Conservation (phyloP, 108 stramenopile species). For the Seminavis robusta region DNA sequence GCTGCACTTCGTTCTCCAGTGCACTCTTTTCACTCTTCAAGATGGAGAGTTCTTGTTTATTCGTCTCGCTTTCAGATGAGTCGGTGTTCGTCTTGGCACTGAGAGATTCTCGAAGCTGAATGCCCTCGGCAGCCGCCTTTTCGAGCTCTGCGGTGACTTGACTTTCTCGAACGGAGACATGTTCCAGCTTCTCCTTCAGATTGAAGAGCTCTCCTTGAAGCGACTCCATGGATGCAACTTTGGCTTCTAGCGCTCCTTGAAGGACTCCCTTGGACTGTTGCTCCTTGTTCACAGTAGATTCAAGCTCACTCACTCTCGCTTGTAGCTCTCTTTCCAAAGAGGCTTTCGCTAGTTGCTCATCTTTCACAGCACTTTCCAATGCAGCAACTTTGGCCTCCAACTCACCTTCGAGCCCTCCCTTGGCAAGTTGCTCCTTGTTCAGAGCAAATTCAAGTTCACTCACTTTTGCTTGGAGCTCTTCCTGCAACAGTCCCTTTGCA, state of each 20-base stretch:
- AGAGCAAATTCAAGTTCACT: background rate
- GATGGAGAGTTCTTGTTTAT: background rate
- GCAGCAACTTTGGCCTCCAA: constrained; percentile 5
- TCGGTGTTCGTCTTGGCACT: background rate
- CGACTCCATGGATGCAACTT: background rate
- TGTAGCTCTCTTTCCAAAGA: background rate
- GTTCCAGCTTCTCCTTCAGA: constrained; percentile 7
- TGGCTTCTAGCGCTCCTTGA: background rate
- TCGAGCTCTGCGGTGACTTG: background rate
- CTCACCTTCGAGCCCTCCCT: background rate
- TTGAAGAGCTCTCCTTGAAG: constrained; percentile 2
- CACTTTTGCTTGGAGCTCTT: constrained; percentile 1
- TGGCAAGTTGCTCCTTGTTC: background rate
- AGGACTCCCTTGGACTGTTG: background rate
- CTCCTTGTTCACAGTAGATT: background rate
- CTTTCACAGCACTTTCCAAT: constrained; percentile 1
- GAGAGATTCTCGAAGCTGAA: background rate
- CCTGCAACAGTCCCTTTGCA: background rate
- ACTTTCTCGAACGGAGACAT: constrained; percentile 1
- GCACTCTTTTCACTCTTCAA: no score
- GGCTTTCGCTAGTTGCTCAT: background rate
- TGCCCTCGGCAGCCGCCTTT: no score
- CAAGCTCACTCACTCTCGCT: no score
- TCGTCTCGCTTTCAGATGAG: background rate
- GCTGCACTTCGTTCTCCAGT: constrained; percentile 35